Conservation (phyloP, 768 basidiomycete species). For the Tremella yokohamensis region DNA sequence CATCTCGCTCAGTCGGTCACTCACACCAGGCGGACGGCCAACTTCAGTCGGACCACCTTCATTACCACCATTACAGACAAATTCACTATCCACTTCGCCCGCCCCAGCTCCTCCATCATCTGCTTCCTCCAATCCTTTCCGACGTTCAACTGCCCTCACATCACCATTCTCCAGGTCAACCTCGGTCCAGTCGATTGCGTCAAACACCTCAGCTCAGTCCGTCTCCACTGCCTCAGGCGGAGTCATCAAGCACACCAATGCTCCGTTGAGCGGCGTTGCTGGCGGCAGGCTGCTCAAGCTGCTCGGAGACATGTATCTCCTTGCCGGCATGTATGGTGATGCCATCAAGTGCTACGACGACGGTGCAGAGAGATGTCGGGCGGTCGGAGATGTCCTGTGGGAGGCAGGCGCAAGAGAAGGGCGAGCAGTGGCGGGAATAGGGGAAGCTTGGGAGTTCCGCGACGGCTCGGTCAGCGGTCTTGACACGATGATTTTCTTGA, state of each 20-base stretch:
- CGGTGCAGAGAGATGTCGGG: slow-evolving; percentile 71
- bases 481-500: background rate
- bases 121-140: slow-evolving; percentile 35
- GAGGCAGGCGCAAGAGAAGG: slow-evolving; percentile 85
- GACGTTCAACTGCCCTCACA: slow-evolving; percentile 36
- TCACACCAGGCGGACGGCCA: slow-evolving; percentile 41
- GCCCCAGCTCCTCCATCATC: slow-evolving; percentile 21
- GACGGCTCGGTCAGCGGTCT: slow-evolving; percentile 33
- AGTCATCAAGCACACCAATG: slow-evolving; percentile 61
- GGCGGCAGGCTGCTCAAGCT: slow-evolving; percentile 84
- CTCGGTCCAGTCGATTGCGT: slow-evolving; percentile 24
- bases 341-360: slow-evolving; percentile 83
- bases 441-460: slow-evolving; percentile 69
- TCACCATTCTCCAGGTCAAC: slow-evolving; percentile 38
- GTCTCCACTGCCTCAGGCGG: slow-evolving; percentile 8
- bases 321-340: slow-evolving; percentile 81
- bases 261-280: slow-evolving; percentile 65
- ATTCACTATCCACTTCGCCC: slow-evolving; percentile 15
- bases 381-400: slow-evolving; percentile 75
- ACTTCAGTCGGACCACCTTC: slow-evolving; percentile 38
- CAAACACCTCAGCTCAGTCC: slow-evolving; percentile 7
- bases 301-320: slow-evolving; percentile 78
- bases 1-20: slow-evolving; percentile 31
- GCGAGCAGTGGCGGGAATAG: slow-evolving; percentile 68
- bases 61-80: slow-evolving; percentile 25